Percentiles rank a stretch among this genome's conserved stretches.
Evolutionary conservation across 2,329 filamentous ascomycete species (phyloP).

Genomic region (Paecilomyces dactylethromorphus): DNA sequence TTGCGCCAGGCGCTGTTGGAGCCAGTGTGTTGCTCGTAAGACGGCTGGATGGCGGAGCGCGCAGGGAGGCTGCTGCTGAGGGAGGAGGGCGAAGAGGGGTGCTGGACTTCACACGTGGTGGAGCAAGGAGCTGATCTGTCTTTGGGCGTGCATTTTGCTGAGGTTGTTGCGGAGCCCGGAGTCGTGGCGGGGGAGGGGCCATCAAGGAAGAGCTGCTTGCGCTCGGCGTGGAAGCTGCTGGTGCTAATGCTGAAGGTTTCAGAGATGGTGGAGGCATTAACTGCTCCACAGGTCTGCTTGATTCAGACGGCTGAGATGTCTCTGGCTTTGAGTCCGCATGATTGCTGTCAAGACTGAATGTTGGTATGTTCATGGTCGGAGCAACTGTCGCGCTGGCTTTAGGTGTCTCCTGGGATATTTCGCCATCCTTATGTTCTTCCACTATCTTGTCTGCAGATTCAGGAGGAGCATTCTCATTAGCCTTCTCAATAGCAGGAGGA

Average conservation of each 20-base stretch:
- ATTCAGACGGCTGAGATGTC: slow-evolving; percentile 2
- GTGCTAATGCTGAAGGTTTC: slow-evolving; percentile 4
- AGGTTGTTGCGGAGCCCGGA: slow-evolving; percentile 16
- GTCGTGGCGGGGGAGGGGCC: slow-evolving; percentile 26
- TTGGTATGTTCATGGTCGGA: slow-evolving; percentile 22
- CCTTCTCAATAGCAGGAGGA: background rate
- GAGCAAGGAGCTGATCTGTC: slow-evolving; percentile 12
- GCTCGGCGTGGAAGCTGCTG: slow-evolving; percentile 6
- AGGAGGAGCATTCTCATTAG: background rate
- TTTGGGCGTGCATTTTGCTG: slow-evolving; percentile 10
- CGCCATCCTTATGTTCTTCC: slow-evolving; percentile 6
- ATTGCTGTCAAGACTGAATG: slow-evolving; percentile 22
- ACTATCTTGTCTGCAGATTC: background rate
- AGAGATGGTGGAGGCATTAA: slow-evolving; percentile 1
- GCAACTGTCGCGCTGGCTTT: slow-evolving; percentile 24
- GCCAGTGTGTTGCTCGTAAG: slow-evolving; percentile 37
- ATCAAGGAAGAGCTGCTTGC: slow-evolving; percentile 21
- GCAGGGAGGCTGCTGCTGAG: slow-evolving; percentile 38
- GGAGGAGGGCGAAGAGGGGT: slow-evolving; percentile 34
- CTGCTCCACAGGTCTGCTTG: slow-evolving; percentile 7
- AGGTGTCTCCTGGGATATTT: slow-evolving; percentile 27
- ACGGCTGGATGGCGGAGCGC: slow-evolving; percentile 32
- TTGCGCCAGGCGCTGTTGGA: slow-evolving; percentile 35
- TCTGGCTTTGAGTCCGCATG: slow-evolving; percentile 2
- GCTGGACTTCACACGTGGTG: slow-evolving; percentile 21